These are phyloP conservation scores for Bisporella sp. DNA, from an alignment of 2,329 filamentous ascomycete species.

Conservation along the genomic window DNA sequence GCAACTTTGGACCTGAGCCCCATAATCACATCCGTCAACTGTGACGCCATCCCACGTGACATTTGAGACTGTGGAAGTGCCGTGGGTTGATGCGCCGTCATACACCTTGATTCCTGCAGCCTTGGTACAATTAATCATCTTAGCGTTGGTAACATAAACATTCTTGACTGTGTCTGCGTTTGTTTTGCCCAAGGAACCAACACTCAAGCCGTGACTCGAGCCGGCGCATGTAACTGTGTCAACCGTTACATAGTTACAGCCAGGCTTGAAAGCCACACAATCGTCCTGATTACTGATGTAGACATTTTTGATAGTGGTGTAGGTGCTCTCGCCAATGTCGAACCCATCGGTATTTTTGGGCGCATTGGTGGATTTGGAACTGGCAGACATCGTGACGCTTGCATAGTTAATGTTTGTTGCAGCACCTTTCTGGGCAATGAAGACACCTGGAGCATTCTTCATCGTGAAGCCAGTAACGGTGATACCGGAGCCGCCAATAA, in stretches of 20 bases:
- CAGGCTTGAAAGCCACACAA: constrained; percentile 50
- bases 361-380: constrained; percentile 30
- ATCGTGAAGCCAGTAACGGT: constrained; percentile 30
- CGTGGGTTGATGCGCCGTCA: constrained; percentile 30
- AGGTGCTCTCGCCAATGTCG: constrained; percentile 38
- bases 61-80: constrained; percentile 33
- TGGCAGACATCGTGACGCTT: constrained; percentile 32
- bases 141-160: constrained; percentile 33
- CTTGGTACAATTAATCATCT: constrained; percentile 36
- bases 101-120: constrained; percentile 41
- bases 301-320: constrained; percentile 41
- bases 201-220: constrained; percentile 37
- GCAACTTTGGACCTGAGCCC: constrained; percentile 39
- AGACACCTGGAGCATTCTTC: constrained; percentile 35
- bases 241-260: constrained; percentile 37
- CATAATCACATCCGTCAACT: constrained; percentile 34
- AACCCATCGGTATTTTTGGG: constrained; percentile 49
- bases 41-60: constrained; percentile 34
- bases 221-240: constrained; percentile 36
- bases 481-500: constrained; percentile 33
- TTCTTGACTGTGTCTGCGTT: constrained; percentile 36
- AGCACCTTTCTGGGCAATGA: constrained; percentile 33
- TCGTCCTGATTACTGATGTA: constrained; percentile 51
- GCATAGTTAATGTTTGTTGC: constrained; percentile 30
- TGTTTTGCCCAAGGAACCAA: constrained; percentile 37